A percentile compares a stretch with the other conserved stretches of the same genome.
Conservation (phyloP, 2,329 filamentous ascomycete species). For the Thelonectria olida region DNA sequence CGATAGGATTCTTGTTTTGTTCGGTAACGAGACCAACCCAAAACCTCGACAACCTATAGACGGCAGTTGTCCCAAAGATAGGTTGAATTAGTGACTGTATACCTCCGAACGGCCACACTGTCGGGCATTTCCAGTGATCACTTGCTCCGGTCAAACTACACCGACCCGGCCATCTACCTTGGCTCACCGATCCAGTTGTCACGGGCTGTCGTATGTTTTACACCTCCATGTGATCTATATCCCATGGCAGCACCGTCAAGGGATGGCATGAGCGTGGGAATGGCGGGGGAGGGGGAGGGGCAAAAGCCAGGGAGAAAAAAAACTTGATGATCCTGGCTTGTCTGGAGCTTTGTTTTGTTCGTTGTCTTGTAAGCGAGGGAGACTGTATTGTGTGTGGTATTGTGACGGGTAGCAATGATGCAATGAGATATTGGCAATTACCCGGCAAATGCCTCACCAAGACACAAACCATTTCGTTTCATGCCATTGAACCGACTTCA, state of each 20-base stretch:
- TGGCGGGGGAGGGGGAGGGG: constrained; percentile 38
- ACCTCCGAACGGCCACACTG: not conserved
- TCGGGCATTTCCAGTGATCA: constrained; percentile 1
- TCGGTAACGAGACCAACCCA: not conserved
- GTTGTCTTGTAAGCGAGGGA: not conserved
- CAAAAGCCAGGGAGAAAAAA: not conserved
- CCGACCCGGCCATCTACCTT: constrained; percentile 2
- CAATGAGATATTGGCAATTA: not conserved
- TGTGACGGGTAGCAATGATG: not conserved
- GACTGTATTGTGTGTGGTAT: not conserved
- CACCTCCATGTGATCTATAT: constrained; percentile 37
- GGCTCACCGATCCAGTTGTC: constrained; percentile 21
- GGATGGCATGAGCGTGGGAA: constrained; percentile 30
- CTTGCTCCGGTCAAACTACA: constrained; percentile 13
- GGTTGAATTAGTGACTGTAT: constrained; percentile 3
- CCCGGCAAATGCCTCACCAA: constrained; percentile 12
- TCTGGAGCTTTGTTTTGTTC: constrained; percentile 3
- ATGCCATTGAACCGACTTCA: constrained; percentile 3
- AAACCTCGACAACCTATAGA: not conserved
- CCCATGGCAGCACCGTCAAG: constrained; percentile 10
- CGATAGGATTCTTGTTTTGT: not conserved
- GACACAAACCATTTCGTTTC: not conserved
- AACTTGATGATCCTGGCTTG: not conserved
- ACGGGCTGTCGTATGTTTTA: constrained; percentile 30
- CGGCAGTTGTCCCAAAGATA: not conserved